Evolutionary conservation across 1,284 basidiomycete genomes (phyloP).

Genomic region (Marasmius tenuissimus): DNA sequence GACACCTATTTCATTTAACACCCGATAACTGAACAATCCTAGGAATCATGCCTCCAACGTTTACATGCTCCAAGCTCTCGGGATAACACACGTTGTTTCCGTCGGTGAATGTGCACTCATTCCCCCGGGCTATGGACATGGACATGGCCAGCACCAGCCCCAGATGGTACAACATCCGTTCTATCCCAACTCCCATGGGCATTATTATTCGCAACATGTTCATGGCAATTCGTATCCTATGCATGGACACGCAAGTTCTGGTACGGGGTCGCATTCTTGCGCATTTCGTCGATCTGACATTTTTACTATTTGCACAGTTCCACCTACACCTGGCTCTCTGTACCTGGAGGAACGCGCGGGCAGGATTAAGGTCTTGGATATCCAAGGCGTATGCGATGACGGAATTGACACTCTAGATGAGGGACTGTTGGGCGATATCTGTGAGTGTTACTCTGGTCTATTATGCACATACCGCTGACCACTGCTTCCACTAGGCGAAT

Average conservation of each 20-base stretch:
- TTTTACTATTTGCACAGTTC: not conserved
- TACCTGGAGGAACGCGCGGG: conserved; percentile 88
- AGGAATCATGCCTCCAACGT: conserved; percentile 94
- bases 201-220: not conserved
- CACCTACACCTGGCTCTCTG: conserved; percentile 63
- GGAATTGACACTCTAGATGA: conserved; percentile 93
- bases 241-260: conserved; percentile 6
- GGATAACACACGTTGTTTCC: conserved; percentile 96
- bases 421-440: conserved; percentile 55
- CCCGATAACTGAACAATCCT: not conserved
- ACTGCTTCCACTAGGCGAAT: conserved; percentile 74
- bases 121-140: conserved; percentile 44
- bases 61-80: conserved; percentile 93
- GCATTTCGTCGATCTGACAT: not conserved
- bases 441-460: not conserved
- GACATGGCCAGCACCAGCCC: conserved; percentile 13
- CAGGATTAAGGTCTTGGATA: conserved; percentile 85
- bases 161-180: not conserved
- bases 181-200: not conserved
- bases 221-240: not conserved
- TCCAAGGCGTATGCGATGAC: conserved; percentile 90
- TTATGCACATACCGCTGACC: not conserved
- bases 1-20: conserved; percentile 4
- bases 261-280: not conserved
- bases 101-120: conserved; percentile 92